A percentile compares a stretch with the other conserved stretches of the same genome.
Conservation (phyloP, 768 basidiomycete genomes). For the Boletellus emodensis region DNA sequence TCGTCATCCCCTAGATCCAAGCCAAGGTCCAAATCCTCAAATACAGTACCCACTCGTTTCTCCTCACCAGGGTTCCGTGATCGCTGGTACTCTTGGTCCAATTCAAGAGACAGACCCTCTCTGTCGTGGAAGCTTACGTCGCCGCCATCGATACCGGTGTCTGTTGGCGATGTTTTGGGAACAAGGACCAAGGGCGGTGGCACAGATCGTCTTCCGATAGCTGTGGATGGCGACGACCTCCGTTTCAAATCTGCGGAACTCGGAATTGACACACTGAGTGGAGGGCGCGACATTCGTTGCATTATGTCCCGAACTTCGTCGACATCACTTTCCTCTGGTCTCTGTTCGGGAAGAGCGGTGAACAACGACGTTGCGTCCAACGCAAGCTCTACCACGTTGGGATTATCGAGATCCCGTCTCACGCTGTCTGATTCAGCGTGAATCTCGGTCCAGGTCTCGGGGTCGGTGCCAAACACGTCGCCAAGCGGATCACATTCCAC, state of each 20-base stretch:
- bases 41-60: conserved; percentile 44
- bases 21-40: conserved; percentile 45
- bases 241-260: conserved; percentile 35
- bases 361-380: conserved; percentile 41
- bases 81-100: conserved; percentile 28
- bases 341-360: conserved; percentile 23
- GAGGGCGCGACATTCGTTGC: conserved; percentile 38
- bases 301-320: conserved; percentile 35
- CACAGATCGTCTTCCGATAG: conserved; percentile 38
- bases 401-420: conserved; percentile 27
- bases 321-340: conserved; percentile 27
- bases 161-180: conserved; percentile 29
- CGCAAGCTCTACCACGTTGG: conserved; percentile 51
- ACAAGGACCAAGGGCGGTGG: conserved; percentile 59
- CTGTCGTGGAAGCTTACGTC: conserved; percentile 7
- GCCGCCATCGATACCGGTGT: conserved; percentile 28
- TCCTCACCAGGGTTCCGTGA: conserved; percentile 37
- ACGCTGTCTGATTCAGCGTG: conserved; percentile 32
- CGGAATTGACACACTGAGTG: conserved; percentile 36
- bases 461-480: conserved; percentile 66
- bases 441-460: conserved; percentile 58
- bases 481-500: conserved; percentile 46
- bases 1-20: conserved; percentile 41
- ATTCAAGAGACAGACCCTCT: conserved; percentile 22
- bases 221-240: conserved; percentile 34